These are phyloP conservation scores for Chytriomyces confervae DNA, from an alignment of 192 early-diverging fungal species.

Conservation along the genomic window DNA sequence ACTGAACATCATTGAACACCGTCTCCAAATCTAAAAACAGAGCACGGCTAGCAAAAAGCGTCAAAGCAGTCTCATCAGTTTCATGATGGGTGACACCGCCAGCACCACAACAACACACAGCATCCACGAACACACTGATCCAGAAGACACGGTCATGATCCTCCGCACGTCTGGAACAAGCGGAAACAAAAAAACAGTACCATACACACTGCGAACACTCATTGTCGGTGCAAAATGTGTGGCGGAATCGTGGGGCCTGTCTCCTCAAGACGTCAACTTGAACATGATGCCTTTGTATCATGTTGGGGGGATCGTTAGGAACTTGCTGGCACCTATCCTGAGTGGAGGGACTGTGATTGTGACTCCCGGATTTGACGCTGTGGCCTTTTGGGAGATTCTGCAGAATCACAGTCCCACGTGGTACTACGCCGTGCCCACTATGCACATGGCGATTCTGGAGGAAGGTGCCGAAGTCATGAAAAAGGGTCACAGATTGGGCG, in stretches of 20 bases:
- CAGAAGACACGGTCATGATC: conserved; percentile 45
- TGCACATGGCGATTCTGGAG: conserved; percentile 68
- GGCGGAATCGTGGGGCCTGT: conserved; percentile 53
- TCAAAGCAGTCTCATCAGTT: background rate
- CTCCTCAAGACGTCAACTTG: conserved; percentile 32
- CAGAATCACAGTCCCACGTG: conserved; percentile 38
- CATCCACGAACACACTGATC: background rate
- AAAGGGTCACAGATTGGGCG: conserved; percentile 1
- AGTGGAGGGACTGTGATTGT: conserved; percentile 73
- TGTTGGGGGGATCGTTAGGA: conserved; percentile 82
- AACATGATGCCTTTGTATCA: conserved; percentile 48
- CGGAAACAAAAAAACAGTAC: conserved; percentile 53
- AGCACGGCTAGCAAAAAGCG: background rate
- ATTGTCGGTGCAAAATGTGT: conserved; percentile 36
- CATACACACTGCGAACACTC: conserved; percentile 30
- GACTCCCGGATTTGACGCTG: conserved; percentile 52
- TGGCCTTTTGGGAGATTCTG: conserved; percentile 45
- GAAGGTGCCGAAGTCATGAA: background rate
- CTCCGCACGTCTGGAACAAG: conserved; percentile 86
- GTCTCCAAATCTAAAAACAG: background rate
- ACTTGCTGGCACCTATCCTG: conserved; percentile 71
- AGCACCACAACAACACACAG: too few relatives aligned
- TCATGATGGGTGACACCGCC: background rate
- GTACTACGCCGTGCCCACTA: conserved; percentile 71
- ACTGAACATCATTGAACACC: background rate